phyloP scores from a whole-genome alignment of 1,284 basidiomycete species.

The Apiotrichum montevideense region DNA sequence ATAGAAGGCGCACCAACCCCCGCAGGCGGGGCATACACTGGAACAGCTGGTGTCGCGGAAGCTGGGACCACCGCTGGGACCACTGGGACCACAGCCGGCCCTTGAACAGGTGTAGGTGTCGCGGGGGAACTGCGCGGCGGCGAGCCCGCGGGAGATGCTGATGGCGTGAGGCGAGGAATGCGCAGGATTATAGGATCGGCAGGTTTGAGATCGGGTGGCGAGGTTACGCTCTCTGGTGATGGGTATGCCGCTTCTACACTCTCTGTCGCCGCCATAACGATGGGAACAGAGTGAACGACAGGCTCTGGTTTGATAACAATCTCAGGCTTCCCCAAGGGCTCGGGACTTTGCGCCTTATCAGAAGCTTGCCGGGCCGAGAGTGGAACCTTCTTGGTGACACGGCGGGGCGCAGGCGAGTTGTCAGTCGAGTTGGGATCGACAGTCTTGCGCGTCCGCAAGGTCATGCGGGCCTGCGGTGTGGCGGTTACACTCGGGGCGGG shows the following conservation, averaged over 20 bases:
- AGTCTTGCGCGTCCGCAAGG: slow-evolving; percentile 11
- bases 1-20: background rate
- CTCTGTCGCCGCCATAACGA: background rate
- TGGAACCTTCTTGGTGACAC: background rate
- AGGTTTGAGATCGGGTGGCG: background rate
- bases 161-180: slow-evolving; percentile 8
- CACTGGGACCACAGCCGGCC: no score
- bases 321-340: background rate
- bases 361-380: no score
- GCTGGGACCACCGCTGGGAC: background rate
- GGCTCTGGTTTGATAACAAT: background rate
- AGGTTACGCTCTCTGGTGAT: background rate
- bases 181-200: slow-evolving; percentile 7
- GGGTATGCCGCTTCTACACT: background rate
- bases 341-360: background rate
- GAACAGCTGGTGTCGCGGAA: background rate
- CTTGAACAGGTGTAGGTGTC: background rate
- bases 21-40: no score
- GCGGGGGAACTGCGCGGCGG: background rate
- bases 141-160: background rate
- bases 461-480: slow-evolving; percentile 18
- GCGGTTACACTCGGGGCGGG: slow-evolving; percentile 9
- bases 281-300: background rate
- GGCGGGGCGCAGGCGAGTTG: slow-evolving; percentile 4
- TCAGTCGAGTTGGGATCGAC: background rate